Conservation (phyloP, 2,329 filamentous ascomycete genomes). For the Fusarium incarnatum region DNA sequence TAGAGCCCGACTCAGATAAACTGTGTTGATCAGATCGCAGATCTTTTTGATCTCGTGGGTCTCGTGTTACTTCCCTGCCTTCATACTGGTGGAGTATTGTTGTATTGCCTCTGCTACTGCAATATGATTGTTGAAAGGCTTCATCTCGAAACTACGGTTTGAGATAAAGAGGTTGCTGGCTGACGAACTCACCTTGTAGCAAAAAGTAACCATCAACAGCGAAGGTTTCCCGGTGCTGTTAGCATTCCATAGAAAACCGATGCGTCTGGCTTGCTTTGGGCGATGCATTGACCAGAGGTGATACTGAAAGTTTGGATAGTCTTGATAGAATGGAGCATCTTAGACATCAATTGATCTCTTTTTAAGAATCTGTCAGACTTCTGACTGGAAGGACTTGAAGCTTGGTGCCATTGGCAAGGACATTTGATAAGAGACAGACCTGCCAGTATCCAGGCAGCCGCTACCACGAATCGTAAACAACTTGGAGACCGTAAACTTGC, state of each 20-base stretch:
- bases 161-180: background rate
- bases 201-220: too few relatives aligned
- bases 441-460: background rate
- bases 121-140: background rate
- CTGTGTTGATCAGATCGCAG: constrained; percentile 32
- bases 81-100: constrained; percentile 21
- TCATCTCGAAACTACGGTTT: background rate
- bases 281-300: background rate
- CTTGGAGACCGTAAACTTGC: background rate
- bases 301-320: background rate
- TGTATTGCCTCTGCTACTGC: background rate
- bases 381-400: background rate
- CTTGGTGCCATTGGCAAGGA: too few relatives aligned
- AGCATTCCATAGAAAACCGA: background rate
- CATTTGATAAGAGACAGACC: too few relatives aligned
- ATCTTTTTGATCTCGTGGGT: constrained; percentile 24
- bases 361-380: background rate
- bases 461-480: background rate
- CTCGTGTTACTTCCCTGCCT: constrained; percentile 16
- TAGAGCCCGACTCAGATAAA: constrained; percentile 7
- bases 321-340: background rate
- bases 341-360: background rate
- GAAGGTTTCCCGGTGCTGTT: background rate
- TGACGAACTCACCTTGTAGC: background rate
- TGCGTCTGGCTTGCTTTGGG: background rate